Evolutionary conservation across 345 rosid genomes (phyloP).

Genomic region (Euphorbia pulcherrima): DNA sequence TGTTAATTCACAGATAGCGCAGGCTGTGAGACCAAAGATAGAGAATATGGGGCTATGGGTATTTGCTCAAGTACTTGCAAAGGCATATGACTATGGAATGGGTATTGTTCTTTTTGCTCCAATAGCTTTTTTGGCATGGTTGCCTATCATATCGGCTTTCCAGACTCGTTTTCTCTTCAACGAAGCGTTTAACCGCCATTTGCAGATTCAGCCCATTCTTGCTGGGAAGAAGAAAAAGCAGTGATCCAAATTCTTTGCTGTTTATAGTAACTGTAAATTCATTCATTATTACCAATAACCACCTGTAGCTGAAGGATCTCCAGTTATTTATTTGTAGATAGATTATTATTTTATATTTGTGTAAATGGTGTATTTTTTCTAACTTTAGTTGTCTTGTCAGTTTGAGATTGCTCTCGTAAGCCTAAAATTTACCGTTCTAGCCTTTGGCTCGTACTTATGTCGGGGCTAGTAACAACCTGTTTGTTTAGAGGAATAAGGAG

Average conservation of each 20-base stretch:
- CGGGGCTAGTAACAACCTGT: no score
- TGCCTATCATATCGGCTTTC: conserved; percentile 77
- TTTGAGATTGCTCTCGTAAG: no score
- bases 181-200: conserved; percentile 70
- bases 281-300: no score
- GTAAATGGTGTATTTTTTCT: no score
- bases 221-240: conserved; percentile 65
- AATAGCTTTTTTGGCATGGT: conserved; percentile 83
- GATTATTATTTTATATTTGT: no score
- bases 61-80: conserved; percentile 61
- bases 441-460: no score
- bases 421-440: no score
- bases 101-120: conserved; percentile 79
- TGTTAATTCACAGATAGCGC: conserved; percentile 57
- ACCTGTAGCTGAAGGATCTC: no score
- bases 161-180: conserved; percentile 91
- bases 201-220: conserved; percentile 92
- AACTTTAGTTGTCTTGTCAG: no score
- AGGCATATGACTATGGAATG: conserved; percentile 95
- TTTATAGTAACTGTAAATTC: not conserved
- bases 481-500: no score
- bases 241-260: conserved; percentile 11
- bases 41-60: conserved; percentile 72
- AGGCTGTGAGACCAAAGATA: conserved; percentile 78
- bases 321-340: no score